A percentile compares a stretch with the other conserved stretches of the same genome.
Evolutionary conservation across 306 rosid species (phyloP).

Genomic region (Gynostemma pentaphyllum): DNA sequence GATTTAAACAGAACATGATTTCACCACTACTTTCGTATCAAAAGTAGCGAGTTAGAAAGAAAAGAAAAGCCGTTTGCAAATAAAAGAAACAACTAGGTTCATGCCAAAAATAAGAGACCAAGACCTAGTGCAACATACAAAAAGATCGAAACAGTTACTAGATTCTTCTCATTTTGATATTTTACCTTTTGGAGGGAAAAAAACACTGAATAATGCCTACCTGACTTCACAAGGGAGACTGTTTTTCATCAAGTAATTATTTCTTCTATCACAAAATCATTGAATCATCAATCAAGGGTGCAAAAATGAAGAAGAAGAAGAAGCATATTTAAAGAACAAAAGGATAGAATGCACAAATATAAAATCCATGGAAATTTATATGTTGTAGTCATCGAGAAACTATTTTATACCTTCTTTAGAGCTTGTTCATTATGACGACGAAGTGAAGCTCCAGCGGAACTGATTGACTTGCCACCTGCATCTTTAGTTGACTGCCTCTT

Average conservation of each 20-base stretch:
- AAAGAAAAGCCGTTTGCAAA: not conserved
- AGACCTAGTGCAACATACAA: not conserved
- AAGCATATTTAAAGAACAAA: not conserved
- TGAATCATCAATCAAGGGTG: not conserved
- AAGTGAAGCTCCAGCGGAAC: conserved; percentile 93
- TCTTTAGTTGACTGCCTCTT: conserved; percentile 89
- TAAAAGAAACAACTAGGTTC: not conserved
- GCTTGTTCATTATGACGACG: conserved; percentile 82
- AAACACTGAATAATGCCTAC: no score
- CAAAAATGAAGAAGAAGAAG: not conserved
- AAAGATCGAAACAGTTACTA: not conserved
- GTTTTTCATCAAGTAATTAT: not conserved
- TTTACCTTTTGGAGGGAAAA: not conserved
- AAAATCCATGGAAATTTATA: not conserved
- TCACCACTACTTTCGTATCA: not conserved
- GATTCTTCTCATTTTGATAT: no score
- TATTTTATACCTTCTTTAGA: conserved; percentile 47
- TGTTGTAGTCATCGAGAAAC: not conserved
- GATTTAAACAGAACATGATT: not conserved
- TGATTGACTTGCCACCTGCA: conserved; percentile 63
- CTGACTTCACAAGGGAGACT: not conserved
- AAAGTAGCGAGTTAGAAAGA: not conserved
- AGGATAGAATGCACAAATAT: not conserved
- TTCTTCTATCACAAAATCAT: not conserved
- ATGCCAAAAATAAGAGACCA: not conserved